Conservation (phyloP, 1,284 basidiomycete species). For the Boletellus sp. region DNA sequence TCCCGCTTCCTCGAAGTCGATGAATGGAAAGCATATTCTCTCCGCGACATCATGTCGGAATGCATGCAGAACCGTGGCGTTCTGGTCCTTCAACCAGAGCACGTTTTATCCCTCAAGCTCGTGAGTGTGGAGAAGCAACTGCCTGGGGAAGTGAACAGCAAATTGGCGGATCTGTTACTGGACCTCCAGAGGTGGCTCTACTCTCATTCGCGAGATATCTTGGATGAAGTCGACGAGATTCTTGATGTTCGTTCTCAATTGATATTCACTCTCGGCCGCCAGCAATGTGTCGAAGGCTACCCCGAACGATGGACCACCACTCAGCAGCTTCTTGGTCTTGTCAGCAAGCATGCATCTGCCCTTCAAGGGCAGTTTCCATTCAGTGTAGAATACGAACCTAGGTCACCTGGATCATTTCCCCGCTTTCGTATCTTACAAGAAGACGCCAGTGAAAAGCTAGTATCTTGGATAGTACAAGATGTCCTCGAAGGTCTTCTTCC, state of each 20-base stretch:
- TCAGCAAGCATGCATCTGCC: slow-evolving; percentile 9
- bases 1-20: not conserved
- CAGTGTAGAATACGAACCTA: not conserved
- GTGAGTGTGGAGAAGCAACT: not conserved
- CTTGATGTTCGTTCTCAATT: slow-evolving; percentile 45
- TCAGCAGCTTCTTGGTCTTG: slow-evolving; percentile 36
- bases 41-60: not conserved
- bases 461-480: too few relatives aligned
- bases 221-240: slow-evolving; percentile 53
- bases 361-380: slow-evolving; percentile 15
- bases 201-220: slow-evolving; percentile 37
- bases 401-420: too few relatives aligned
- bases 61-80: not conserved
- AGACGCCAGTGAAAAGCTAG: too few relatives aligned
- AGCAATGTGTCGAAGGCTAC: slow-evolving; percentile 38
- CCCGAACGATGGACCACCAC: slow-evolving; percentile 45
- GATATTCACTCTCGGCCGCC: slow-evolving; percentile 43
- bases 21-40: not conserved
- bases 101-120: not conserved
- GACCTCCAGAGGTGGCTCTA: slow-evolving; percentile 3
- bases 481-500: slow-evolving; percentile 14
- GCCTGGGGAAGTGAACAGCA: not conserved
- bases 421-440: too few relatives aligned
- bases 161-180: not conserved
- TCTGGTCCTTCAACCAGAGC: not conserved